Evolutionary conservation across 768 basidiomycete species (phyloP).

Genomic region (Trametes villosa): DNA sequence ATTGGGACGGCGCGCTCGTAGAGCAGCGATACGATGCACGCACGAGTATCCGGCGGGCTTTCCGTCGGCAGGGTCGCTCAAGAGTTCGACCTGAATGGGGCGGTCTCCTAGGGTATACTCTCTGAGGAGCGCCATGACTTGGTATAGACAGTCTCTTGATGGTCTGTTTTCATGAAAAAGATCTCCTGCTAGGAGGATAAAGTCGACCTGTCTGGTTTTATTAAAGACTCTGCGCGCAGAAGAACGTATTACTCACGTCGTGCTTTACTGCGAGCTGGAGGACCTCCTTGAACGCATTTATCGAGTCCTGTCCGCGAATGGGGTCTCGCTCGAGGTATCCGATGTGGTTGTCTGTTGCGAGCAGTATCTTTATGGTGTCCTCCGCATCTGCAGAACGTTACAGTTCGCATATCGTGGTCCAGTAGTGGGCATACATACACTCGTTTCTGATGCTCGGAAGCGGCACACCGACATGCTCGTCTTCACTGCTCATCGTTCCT

Average conservation of each 20-base stretch:
- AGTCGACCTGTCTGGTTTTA: slow-evolving; percentile 74
- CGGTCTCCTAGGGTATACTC: slow-evolving; percentile 90
- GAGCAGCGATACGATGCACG: slow-evolving; percentile 32
- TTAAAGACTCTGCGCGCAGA: neutral
- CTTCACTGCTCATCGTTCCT: slow-evolving; percentile 8
- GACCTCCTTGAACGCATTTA: slow-evolving; percentile 95
- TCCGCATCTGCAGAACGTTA: slow-evolving; percentile 49
- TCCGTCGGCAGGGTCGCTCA: slow-evolving; percentile 93
- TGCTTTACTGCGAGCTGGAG: slow-evolving; percentile 88
- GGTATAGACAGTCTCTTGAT: slow-evolving; percentile 86
- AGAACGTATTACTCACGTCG: slow-evolving; percentile 60
- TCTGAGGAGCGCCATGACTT: slow-evolving; percentile 85
- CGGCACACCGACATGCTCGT: slow-evolving; percentile 32
- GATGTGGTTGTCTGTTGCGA: slow-evolving; percentile 96
- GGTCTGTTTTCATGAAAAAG: slow-evolving; percentile 98
- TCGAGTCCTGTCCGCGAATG: slow-evolving; percentile 90
- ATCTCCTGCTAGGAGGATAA: slow-evolving; percentile 93
- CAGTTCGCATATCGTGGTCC: neutral
- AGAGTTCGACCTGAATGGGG: slow-evolving; percentile 86
- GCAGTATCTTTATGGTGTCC: slow-evolving; percentile 79
- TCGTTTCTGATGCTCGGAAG: slow-evolving; percentile 42
- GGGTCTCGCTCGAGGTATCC: slow-evolving; percentile 96
- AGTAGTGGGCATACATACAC: slow-evolving; percentile 25
- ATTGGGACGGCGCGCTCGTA: neutral
- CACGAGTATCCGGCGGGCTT: slow-evolving; percentile 85